Evolutionary conservation across 1,284 basidiomycete genomes (phyloP).

Genomic region (Hymenochaete sp.): DNA sequence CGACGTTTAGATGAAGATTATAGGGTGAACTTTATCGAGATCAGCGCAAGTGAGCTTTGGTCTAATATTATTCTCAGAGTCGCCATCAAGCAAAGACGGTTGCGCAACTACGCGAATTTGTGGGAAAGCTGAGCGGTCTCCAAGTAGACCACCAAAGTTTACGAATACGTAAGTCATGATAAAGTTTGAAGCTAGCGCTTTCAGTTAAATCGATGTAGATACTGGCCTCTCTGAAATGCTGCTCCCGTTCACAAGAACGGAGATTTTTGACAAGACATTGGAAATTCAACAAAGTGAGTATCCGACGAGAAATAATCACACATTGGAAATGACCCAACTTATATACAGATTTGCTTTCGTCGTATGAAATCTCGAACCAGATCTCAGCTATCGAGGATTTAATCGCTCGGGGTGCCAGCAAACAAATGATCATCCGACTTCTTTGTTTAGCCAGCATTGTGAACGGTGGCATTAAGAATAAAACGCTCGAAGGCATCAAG

Average conservation of each 20-base stretch:
- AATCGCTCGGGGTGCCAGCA: constrained; percentile 75
- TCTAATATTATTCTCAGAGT: constrained; percentile 33
- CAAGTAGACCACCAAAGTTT: constrained; percentile 88
- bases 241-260: constrained; percentile 76
- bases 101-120: constrained; percentile 88
- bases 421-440: constrained; percentile 71
- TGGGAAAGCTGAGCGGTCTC: constrained; percentile 86
- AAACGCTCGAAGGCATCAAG: constrained; percentile 82
- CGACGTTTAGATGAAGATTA: constrained; percentile 86
- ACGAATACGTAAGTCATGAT: constrained; percentile 61
- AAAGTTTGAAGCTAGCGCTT: constrained; percentile 5
- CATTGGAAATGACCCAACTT: background rate
- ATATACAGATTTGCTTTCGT: constrained; percentile 75
- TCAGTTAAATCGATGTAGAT: constrained; percentile 44
- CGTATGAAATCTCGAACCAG: constrained; percentile 74
- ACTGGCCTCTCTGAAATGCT: constrained; percentile 91
- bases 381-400: constrained; percentile 79
- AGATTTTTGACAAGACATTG: constrained; percentile 84
- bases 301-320: too few relatives aligned
- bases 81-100: constrained; percentile 84
- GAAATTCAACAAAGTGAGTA: constrained; percentile 91
- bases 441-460: constrained; percentile 83
- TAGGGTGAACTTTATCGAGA: constrained; percentile 42
- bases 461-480: constrained; percentile 79
- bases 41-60: constrained; percentile 21